Percentiles rank a stretch among this genome's conserved stretches.
Evolutionary conservation across 441 rosid genomes (phyloP).

Genomic region (Raphanus hybrid): DNA sequence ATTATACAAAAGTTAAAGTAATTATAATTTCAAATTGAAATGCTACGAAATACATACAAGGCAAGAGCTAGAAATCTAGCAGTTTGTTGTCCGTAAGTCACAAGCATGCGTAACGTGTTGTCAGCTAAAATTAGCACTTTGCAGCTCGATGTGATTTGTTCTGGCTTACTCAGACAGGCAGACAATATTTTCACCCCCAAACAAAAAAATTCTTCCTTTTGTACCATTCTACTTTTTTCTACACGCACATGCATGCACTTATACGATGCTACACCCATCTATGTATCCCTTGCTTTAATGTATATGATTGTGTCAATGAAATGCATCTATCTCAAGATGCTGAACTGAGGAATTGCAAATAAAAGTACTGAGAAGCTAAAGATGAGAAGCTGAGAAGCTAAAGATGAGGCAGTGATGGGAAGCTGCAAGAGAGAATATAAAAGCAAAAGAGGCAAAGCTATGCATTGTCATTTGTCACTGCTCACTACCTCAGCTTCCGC

Average conservation of each 20-base stretch:
- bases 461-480: constrained; percentile 40
- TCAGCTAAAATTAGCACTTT: constrained; percentile 2
- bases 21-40: not conserved
- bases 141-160: constrained; percentile 42
- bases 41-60: constrained; percentile 4
- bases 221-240: not conserved
- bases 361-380: constrained; percentile 15
- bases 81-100: constrained; percentile 25
- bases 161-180: constrained; percentile 33
- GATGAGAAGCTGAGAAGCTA: constrained; percentile 22
- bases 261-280: not conserved
- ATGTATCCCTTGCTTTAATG: not conserved
- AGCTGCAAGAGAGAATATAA: constrained; percentile 30
- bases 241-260: constrained; percentile 39
- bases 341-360: not conserved
- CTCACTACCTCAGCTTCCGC: constrained; percentile 15
- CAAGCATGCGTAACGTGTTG: constrained; percentile 17
- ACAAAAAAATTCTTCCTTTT: not conserved
- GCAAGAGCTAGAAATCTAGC: not conserved
- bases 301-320: not conserved
- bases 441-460: constrained; percentile 30
- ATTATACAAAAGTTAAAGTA: not conserved
- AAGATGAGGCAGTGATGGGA: constrained; percentile 36
- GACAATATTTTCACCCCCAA: constrained; percentile 29
- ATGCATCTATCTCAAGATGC: constrained; percentile 11